Conservation (phyloP, 2,329 filamentous ascomycete species). For the Pseudofabraea citricarpa region DNA sequence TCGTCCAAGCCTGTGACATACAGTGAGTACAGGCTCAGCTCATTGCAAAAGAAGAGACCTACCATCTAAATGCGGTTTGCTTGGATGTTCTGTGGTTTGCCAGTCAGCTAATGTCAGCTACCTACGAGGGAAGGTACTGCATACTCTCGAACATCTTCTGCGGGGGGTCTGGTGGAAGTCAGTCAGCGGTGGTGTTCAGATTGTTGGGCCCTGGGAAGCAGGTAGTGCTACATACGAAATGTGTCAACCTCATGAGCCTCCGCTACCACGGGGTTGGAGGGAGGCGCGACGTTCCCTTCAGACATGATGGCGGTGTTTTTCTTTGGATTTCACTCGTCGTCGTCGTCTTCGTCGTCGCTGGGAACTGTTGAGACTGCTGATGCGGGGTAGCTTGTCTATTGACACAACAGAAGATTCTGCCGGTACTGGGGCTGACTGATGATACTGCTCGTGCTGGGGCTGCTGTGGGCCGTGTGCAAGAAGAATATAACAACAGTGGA, state of each 20-base stretch:
- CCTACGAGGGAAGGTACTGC: constrained; percentile 23
- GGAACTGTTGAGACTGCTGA: too few species aligned
- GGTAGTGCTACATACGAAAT: constrained; percentile 52
- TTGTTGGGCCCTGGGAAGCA: too few species aligned
- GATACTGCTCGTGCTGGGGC: too few species aligned
- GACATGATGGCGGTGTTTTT: constrained; percentile 34
- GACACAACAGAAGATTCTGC: too few species aligned
- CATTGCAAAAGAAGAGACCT: constrained; percentile 37
- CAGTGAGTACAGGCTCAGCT: neutral
- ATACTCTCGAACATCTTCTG: constrained; percentile 64
- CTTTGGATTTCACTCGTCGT: too few species aligned
- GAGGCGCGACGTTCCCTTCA: constrained; percentile 30
- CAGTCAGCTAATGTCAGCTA: constrained; percentile 22
- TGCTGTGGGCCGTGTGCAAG: too few species aligned
- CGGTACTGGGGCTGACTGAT: too few species aligned
- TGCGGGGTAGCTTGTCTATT: too few species aligned
- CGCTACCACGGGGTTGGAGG: constrained; percentile 56
- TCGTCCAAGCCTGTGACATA: constrained; percentile 51
- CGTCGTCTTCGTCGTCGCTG: too few species aligned
- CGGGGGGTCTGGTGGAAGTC: constrained; percentile 47
- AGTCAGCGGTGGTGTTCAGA: too few species aligned
- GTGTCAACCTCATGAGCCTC: constrained; percentile 77
- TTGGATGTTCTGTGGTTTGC: constrained; percentile 55
- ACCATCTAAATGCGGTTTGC: constrained; percentile 63
- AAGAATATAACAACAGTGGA: too few species aligned